Conservation (phyloP, 2,329 filamentous ascomycete species). For the Talaromyces piceae region DNA sequence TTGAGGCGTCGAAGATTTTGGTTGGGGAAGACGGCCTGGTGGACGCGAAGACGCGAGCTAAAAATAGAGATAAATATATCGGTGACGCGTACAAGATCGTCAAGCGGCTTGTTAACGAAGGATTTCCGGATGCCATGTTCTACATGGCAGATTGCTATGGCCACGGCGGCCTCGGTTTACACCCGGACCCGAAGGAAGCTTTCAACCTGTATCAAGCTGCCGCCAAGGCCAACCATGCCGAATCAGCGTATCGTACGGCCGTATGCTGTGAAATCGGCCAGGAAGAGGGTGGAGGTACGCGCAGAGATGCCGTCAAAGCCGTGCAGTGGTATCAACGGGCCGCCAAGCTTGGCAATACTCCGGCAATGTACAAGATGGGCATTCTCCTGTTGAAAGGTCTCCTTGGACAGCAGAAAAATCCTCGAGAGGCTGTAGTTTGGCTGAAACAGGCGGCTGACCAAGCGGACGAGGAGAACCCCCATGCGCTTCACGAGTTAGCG, state of each 20-base stretch:
- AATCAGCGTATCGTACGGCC: constrained; percentile 85
- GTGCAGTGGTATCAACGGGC: constrained; percentile 98
- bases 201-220: constrained; percentile 91
- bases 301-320: constrained; percentile 83
- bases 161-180: constrained; percentile 67
- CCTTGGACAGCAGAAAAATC: constrained; percentile 75
- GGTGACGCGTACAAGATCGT: constrained; percentile 82
- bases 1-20: constrained; percentile 75
- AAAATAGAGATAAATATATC: constrained; percentile 72
- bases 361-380: constrained; percentile 97
- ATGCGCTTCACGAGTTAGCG: constrained; percentile 83
- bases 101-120: constrained; percentile 71
- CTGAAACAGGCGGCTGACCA: constrained; percentile 85
- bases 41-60: constrained; percentile 56
- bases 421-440: constrained; percentile 82
- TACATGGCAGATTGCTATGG: constrained; percentile 85
- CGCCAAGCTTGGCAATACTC: constrained; percentile 78
- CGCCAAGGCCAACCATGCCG: constrained; percentile 78
- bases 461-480: constrained; percentile 83
- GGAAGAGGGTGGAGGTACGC: constrained; percentile 88
- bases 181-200: constrained; percentile 82
- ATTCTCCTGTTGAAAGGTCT: constrained; percentile 93
- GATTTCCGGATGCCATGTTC: constrained; percentile 85
- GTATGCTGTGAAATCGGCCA: constrained; percentile 96
- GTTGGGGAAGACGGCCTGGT: constrained; percentile 67